Conservation (phyloP, 176 grass and related monocot species). For the Ampelocalamus luodianensis region DNA sequence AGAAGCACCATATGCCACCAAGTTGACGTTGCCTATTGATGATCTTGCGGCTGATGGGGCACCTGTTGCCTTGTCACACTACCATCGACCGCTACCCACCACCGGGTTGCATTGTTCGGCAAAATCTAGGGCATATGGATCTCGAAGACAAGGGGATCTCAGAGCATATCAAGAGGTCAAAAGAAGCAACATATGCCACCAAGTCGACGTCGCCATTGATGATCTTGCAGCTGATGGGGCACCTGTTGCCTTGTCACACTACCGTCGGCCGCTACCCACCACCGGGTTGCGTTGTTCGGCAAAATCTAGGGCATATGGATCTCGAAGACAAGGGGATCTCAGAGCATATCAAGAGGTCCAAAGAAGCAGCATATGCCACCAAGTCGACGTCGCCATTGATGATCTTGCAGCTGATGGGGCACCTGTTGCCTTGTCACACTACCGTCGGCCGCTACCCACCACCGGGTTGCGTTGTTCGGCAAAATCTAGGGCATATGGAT, state of each 20-base stretch:
- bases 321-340: not conserved
- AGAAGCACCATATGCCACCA: no score
- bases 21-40: no score
- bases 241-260: not conserved
- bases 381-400: not conserved
- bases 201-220: no score
- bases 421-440: fast-evolving
- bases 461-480: fast-evolving
- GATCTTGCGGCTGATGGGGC: no score
- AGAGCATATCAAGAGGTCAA: no score
- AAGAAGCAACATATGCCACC: no score
- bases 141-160: not conserved
- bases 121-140: no score
- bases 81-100: no score
- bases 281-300: fast-evolving
- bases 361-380: not conserved
- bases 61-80: no score
- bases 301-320: not conserved
- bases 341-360: not conserved
- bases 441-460: fast-evolving
- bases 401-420: not conserved
- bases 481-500: not conserved
- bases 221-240: not conserved
- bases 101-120: no score
- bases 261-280: fast-evolving